Percentiles rank a stretch among this genome's conserved stretches.
These are phyloP conservation scores for Pythium biforme DNA, from an alignment of 352 stramenopile genomes.

Conservation along the genomic window DNA sequence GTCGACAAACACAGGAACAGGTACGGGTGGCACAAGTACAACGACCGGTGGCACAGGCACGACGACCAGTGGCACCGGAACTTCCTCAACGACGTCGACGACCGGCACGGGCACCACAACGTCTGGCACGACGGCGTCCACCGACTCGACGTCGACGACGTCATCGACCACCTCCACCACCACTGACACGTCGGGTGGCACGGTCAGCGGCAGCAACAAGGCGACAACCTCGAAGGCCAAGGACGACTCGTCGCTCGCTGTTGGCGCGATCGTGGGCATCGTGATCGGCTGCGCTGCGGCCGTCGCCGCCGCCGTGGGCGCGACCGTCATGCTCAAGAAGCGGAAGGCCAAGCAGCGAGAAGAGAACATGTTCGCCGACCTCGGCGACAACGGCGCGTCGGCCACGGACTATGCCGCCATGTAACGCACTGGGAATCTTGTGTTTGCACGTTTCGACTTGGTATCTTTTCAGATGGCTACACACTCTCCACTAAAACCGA, in stretches of 20 bases:
- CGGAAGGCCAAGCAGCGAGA: constrained; percentile 32
- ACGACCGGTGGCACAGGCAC: neutral
- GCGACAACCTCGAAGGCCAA: constrained; percentile 5
- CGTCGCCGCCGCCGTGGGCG: constrained; percentile 20
- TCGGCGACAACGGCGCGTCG: constrained; percentile 39
- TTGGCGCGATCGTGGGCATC: constrained; percentile 28
- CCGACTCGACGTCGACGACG: neutral
- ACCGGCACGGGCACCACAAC: neutral
- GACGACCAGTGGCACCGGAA: neutral
- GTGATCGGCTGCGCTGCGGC: constrained; percentile 28
- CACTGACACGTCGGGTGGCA: neutral
- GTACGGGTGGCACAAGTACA: neutral
- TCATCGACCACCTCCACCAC: constrained; percentile 7
- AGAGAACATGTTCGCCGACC: constrained; percentile 39
- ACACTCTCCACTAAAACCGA: neutral
- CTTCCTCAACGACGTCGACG: too few species aligned
- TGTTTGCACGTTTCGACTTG: neutral
- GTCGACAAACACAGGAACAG: neutral
- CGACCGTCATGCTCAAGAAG: constrained; percentile 31
- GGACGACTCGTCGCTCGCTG: constrained; percentile 12
- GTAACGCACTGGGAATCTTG: constrained; percentile 20
- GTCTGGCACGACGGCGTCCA: neutral
- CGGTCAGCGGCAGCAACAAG: constrained; percentile 23
- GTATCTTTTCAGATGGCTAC: constrained; percentile 3
- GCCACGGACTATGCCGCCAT: constrained; percentile 50